These are phyloP conservation scores for Diaporthe sp. DNA, from an alignment of 2,329 filamentous ascomycete genomes.

Conservation along the genomic window DNA sequence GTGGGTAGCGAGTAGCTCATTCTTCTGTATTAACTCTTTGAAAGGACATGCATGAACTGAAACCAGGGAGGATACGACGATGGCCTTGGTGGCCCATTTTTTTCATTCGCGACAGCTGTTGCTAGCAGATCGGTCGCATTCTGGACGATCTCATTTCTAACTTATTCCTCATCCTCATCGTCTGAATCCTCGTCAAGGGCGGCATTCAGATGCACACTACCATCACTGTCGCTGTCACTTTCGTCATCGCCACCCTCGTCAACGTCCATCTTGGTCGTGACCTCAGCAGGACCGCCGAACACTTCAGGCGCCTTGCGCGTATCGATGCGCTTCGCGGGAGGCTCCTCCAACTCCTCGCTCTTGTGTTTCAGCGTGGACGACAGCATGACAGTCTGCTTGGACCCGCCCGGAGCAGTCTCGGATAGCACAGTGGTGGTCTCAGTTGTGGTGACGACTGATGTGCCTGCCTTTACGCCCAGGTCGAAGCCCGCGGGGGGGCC, in stretches of 20 bases:
- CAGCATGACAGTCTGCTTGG: conserved; percentile 37
- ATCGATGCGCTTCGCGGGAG: conserved; percentile 42
- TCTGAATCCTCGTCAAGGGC: conserved; percentile 67
- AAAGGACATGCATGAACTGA: not conserved
- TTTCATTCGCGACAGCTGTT: not conserved
- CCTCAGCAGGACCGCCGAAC: conserved; percentile 8
- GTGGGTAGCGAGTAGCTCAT: not conserved
- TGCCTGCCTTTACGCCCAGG: not conserved
- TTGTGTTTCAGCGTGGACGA: conserved; percentile 57
- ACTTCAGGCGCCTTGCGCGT: conserved; percentile 42
- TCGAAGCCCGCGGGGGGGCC: conserved; percentile 33
- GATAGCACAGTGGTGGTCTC: conserved; percentile 23
- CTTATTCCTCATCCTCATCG: conserved; percentile 51
- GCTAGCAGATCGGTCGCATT: not conserved
- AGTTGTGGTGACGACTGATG: conserved; percentile 31
- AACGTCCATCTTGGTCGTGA: conserved; percentile 28
- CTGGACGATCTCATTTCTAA: conserved; percentile 39
- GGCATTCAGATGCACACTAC: conserved; percentile 72
- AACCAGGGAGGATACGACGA: not conserved
- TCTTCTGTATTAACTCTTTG: not conserved
- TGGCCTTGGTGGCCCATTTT: not conserved
- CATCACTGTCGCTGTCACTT: conserved; percentile 63
- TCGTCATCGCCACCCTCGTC: conserved; percentile 50
- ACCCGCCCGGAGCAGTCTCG: not conserved
- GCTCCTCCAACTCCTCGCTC: conserved; percentile 56